A percentile compares a stretch with the other conserved stretches of the same genome.
phyloP scores from a whole-genome alignment of 768 basidiomycete genomes.

The Mycena vitilis region DNA sequence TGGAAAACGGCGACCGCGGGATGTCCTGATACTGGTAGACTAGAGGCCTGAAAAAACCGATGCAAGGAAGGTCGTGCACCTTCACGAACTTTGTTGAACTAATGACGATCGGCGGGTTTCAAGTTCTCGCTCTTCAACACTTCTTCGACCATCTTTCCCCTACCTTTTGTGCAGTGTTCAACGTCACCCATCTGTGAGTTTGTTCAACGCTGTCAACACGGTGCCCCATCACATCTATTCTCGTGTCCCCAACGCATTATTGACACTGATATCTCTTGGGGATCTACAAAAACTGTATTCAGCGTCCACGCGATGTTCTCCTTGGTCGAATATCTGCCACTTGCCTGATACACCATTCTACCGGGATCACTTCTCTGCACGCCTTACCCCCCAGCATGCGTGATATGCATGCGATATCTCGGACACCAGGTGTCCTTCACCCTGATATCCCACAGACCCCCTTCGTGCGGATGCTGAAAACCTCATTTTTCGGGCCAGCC shows the following conservation, averaged over 20 bases:
- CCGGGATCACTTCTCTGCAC: constrained; percentile 8
- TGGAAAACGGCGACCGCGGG: too few relatives aligned
- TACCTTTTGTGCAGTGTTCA: not conserved
- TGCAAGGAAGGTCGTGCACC: not conserved
- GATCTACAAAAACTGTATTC: not conserved
- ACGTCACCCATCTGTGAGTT: not conserved
- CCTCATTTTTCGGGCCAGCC: not conserved
- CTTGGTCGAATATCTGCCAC: constrained; percentile 7
- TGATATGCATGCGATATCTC: not conserved
- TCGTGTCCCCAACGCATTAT: constrained; percentile 11
- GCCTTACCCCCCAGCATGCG: not conserved
- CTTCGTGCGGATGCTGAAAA: not conserved
- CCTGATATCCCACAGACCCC: not conserved
- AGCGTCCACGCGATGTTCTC: not conserved
- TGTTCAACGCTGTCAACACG: not conserved
- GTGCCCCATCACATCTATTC: constrained; percentile 11
- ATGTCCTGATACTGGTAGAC: too few relatives aligned
- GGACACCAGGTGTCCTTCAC: not conserved
- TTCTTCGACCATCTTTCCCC: not conserved
- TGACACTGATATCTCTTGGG: constrained; percentile 8
- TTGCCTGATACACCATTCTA: not conserved
- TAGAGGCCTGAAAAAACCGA: not conserved
- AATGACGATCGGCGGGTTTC: constrained; percentile 8
- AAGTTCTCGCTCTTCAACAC: not conserved
- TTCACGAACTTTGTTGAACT: not conserved